These are phyloP conservation scores for Trapa incisa DNA, from an alignment of 345 rosid species.

Conservation along the genomic window DNA sequence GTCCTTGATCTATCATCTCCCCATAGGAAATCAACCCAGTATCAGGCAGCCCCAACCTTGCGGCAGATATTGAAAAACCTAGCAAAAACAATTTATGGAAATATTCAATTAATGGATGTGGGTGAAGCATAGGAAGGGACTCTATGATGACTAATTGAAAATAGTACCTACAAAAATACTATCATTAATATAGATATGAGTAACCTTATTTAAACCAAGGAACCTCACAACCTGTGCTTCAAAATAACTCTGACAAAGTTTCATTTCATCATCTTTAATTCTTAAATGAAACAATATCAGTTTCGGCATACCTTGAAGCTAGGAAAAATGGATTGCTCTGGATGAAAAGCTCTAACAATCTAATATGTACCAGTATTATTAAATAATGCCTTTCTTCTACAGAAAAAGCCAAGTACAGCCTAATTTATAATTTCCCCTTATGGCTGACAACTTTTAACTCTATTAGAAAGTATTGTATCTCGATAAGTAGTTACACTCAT, in stretches of 20 bases:
- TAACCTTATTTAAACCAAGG: neutral
- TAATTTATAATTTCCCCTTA: neutral
- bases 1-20: conserved; percentile 87
- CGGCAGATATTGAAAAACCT: conserved; percentile 85
- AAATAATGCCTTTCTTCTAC: neutral
- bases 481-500: too few relatives aligned
- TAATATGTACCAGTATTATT: neutral
- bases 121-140: neutral
- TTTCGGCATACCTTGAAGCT: neutral
- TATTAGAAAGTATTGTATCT: too few relatives aligned
- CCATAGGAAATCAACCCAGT: conserved; percentile 68
- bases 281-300: neutral
- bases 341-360: too few relatives aligned
- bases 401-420: neutral
- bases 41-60: conserved; percentile 64
- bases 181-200: neutral
- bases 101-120: neutral
- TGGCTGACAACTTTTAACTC: neutral
- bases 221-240: neutral
- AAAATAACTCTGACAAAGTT: neutral
- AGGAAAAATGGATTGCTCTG: neutral
- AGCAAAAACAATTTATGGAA: conserved; percentile 10
- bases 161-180: neutral
- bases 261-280: neutral
- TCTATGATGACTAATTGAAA: neutral